Conservation (phyloP, 2,329 filamentous ascomycete species). For the Aureobasidium namibiae region DNA sequence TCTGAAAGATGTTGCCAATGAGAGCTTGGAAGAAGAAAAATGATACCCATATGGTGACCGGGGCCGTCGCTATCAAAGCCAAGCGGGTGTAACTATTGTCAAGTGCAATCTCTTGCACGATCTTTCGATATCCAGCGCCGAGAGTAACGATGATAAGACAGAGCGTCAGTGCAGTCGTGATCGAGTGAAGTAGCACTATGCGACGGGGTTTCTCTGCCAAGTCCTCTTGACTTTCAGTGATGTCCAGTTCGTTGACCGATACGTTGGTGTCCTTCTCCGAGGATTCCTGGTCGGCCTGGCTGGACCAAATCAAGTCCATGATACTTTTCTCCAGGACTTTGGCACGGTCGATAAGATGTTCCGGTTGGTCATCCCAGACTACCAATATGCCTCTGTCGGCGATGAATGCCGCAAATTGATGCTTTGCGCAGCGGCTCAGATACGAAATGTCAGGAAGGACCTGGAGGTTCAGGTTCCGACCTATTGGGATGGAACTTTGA, state of each 20-base stretch:
- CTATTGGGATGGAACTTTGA: constrained; percentile 49
- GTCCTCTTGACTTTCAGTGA: constrained; percentile 30
- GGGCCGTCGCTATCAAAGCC: constrained; percentile 45
- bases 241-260: constrained; percentile 23
- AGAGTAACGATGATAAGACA: constrained; percentile 45
- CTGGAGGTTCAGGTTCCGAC: constrained; percentile 52
- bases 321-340: constrained; percentile 45
- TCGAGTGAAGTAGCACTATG: constrained; percentile 46
- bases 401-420: constrained; percentile 59
- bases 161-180: constrained; percentile 47
- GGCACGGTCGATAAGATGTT: constrained; percentile 45
- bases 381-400: constrained; percentile 48
- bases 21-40: constrained; percentile 75
- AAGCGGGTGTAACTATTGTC: constrained; percentile 48
- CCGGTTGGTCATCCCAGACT: constrained; percentile 56
- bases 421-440: constrained; percentile 52
- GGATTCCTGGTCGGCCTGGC: constrained; percentile 33
- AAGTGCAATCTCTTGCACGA: constrained; percentile 48
- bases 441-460: constrained; percentile 50
- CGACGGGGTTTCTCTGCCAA: constrained; percentile 35
- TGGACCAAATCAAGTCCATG: constrained; percentile 53
- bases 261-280: constrained; percentile 28
- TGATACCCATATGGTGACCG: constrained; percentile 50
- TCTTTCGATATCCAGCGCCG: constrained; percentile 48
- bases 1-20: constrained; percentile 65